Base-by-base conservation (phyloP, 2,329 filamentous ascomycete species). In the Verticillium zaregamsianum region DNA sequence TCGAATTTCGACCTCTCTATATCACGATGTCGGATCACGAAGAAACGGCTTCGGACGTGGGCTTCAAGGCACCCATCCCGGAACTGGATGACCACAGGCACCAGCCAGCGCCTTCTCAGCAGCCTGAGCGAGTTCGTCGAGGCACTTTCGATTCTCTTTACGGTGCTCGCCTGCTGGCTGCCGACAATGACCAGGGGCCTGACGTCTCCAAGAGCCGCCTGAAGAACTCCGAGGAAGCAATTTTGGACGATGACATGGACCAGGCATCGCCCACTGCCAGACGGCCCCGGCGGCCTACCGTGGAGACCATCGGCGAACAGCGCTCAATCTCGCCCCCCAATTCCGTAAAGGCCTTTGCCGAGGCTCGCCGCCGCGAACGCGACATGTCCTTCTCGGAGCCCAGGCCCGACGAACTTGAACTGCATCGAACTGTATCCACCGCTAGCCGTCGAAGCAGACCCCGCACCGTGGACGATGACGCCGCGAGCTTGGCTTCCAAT, bases 321-420 rank as follows among this genome's bases (percentile, higher is more conserved):
- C 85, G 92, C 61, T 92, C 91, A 1, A 80, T 86, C 2, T 98
- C 95, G 6, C 94, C 94, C 12, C 95, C 95, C 8, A 99, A 97
- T 75, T 99, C 95, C 0, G 93, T 99, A 59, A 96, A 98, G 74
- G 95, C 95, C 4, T 99, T 99, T 75, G 95, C 95, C 20, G 91
- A 95, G 70, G 91, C 92, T 61, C 90, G 92, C 58, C 91, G 92
- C 63, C 89, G 93, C 63, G 91, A 94, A 72, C 90, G 93, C 54
- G 92, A 88, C 63, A 73, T 82, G 71, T 88, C 82, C 25, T 78
- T 82, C 65, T 85, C 82, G 17, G 84, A 84, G 65, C 71, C 74
- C 61, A 74, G 65, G 63, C 70, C 72, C 20, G 77, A 82, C 6
- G 79, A 82, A 20, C 74, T 86, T 28, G 81, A 85, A 28, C 79